phyloP scores from a whole-genome alignment of 805 yeast genomes.

The Spathaspora girioi region DNA sequence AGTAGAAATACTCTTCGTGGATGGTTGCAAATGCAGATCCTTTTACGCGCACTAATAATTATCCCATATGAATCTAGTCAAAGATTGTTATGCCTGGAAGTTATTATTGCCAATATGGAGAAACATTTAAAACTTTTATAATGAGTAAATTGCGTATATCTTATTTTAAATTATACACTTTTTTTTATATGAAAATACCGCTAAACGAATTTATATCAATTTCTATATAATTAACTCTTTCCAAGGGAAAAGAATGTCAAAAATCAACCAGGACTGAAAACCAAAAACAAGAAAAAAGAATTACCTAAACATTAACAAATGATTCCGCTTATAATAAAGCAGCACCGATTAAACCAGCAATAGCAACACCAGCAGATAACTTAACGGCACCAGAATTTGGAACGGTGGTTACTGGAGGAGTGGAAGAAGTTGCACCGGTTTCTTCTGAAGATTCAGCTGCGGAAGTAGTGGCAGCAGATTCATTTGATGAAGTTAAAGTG shows the following conservation, averaged over 20 bases:
- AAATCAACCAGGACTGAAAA: background rate
- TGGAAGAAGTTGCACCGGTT: slow-evolving; percentile 24
- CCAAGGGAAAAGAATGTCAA: background rate
- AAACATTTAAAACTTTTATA: too few species aligned
- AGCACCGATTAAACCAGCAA: slow-evolving; percentile 39
- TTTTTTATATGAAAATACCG: background rate
- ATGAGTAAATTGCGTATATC: background rate
- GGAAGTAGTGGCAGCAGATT: slow-evolving; percentile 17
- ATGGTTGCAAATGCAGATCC: too few species aligned
- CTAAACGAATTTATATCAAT: background rate
- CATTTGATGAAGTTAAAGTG: slow-evolving; percentile 11
- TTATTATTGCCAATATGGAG: too few species aligned
- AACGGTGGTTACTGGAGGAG: slow-evolving; percentile 20
- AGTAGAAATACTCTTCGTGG: too few species aligned
- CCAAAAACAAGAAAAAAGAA: background rate
- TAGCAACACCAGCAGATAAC: slow-evolving; percentile 22
- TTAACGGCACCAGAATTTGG: slow-evolving; percentile 22
- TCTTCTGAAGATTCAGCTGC: slow-evolving; percentile 14
- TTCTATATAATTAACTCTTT: background rate
- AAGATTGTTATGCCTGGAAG: too few species aligned
- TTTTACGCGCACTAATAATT: too few species aligned
- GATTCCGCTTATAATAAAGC: slow-evolving; percentile 21
- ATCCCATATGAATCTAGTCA: too few species aligned
- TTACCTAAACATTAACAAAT: background rate
- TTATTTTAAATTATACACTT: background rate